Conservation (phyloP, 2,329 filamentous ascomycete species). For the Aspergillus transmontanensis region DNA sequence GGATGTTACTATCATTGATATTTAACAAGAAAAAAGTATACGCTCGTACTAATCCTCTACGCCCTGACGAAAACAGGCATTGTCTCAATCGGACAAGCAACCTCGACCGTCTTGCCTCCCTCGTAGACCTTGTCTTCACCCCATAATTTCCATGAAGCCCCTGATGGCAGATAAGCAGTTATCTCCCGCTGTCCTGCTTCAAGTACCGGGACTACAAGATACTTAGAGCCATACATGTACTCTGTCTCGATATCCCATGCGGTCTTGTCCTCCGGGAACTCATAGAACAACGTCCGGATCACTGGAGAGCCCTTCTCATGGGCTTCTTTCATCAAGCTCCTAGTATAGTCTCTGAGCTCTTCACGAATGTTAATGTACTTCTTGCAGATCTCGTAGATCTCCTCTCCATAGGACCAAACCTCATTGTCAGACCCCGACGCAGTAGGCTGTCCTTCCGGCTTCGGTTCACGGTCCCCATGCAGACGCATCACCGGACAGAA, state of each 20-base stretch:
- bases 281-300: conserved; percentile 65
- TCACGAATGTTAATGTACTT: conserved; percentile 63
- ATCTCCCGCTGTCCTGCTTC: conserved; percentile 48
- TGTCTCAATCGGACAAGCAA: conserved; percentile 48
- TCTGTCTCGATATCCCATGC: conserved; percentile 62
- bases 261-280: conserved; percentile 59
- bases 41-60: conserved; percentile 1
- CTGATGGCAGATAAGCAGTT: conserved; percentile 57
- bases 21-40: not conserved
- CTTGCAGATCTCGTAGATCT: conserved; percentile 62
- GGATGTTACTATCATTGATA: too few species aligned
- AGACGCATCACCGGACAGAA: conserved; percentile 70
- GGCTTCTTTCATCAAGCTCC: conserved; percentile 61
- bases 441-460: conserved; percentile 35
- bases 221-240: conserved; percentile 66
- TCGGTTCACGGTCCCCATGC: conserved; percentile 67
- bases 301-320: conserved; percentile 63
- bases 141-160: conserved; percentile 49
- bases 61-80: conserved; percentile 51
- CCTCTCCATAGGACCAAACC: conserved; percentile 66
- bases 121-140: conserved; percentile 35
- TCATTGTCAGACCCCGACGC: conserved; percentile 46
- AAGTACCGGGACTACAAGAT: conserved; percentile 61
- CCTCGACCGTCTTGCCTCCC: conserved; percentile 45
- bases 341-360: conserved; percentile 59